phyloP scores from a whole-genome alignment of 768 basidiomycete species.

The Hortiboletus flavorubellus region DNA sequence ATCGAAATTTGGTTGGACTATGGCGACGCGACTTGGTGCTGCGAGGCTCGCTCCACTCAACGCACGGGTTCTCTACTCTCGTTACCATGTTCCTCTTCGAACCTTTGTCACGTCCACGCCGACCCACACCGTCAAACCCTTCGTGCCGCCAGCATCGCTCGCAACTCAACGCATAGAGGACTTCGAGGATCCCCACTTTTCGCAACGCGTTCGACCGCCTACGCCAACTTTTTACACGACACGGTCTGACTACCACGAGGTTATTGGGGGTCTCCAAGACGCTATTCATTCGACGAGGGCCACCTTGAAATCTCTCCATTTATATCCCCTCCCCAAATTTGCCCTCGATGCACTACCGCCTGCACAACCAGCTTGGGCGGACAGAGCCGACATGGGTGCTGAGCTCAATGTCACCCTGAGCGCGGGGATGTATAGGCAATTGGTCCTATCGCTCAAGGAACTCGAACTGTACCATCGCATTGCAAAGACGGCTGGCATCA shows the following conservation, averaged over 20 bases:
- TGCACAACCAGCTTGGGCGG: constrained; percentile 67
- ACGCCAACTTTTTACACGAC: constrained; percentile 86
- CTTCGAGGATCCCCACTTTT: constrained; percentile 2
- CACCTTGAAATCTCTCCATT: constrained; percentile 59
- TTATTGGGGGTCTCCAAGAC: constrained; percentile 60
- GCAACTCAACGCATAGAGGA: constrained; percentile 5
- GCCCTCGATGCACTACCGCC: constrained; percentile 56
- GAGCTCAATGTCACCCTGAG: constrained; percentile 60
- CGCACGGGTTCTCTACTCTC: constrained; percentile 5
- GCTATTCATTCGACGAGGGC: constrained; percentile 56
- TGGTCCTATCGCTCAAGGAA: constrained; percentile 60
- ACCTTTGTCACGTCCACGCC: constrained; percentile 9
- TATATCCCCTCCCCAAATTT: constrained; percentile 77
- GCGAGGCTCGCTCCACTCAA: constrained; percentile 5
- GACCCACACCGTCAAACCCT: constrained; percentile 5
- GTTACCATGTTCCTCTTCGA: constrained; percentile 1
- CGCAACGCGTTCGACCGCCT: constrained; percentile 38
- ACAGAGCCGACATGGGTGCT: constrained; percentile 52
- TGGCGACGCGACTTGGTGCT: constrained; percentile 9
- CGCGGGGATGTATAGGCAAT: constrained; percentile 64
- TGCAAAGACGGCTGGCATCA: constrained; percentile 17
- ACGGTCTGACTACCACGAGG: constrained; percentile 70
- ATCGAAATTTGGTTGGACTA: neutral
- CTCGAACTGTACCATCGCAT: constrained; percentile 54
- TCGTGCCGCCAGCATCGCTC: constrained; percentile 29